Base-by-base conservation (phyloP, 2,329 filamentous ascomycete genomes). In the Westerdykella sp. region DNA sequence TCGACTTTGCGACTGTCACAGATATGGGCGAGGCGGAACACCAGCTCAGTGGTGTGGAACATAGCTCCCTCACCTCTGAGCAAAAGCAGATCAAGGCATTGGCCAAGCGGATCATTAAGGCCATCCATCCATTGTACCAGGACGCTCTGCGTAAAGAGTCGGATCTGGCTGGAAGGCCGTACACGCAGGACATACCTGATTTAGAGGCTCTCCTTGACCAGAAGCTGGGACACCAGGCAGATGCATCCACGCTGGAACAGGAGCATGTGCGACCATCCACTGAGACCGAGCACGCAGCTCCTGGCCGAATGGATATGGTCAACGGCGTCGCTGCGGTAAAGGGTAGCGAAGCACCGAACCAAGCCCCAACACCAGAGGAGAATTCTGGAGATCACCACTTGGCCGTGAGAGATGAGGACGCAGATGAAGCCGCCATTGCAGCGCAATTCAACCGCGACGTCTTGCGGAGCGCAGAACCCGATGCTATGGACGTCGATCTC, bases 81-180 rank as follows among this genome's bases (percentile, higher is more conserved):
- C 80, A 88, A 47, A 85, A 87, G 45, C 86, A 95, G 54, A 81
- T 85, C 48, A 85, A 87, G 57, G 85, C 84, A 54, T 72, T 95
- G n/a, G 88, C 86, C 18, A 95, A 94, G 67, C 81, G 89, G 21
- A 95, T 96, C 48, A 77, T 95, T 52, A 94, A 88, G 63, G 80
- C 83, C 1, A 77, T 95, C 25, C 87, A 94, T 62, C 81, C 85
- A 12, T 76, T 81, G 36, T 73, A 95, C 3, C 85, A 95, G 63
- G 76, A 79, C 42, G 88, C 88, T 1, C 69, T 89, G 37, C 78
- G 77, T 41, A 86, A 87, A 42, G 91, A 97, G 65, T 83, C 86
- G n/a, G 86, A 93, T 47, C 75, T 95, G 34, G 82, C 77, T 40
- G 78, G 82, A 41, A 84, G 82, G 55, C 74, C 85, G 1, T 79